phyloP scores from a whole-genome alignment of 495 filamentous ascomycete genomes.

The Xylaria sp. region DNA sequence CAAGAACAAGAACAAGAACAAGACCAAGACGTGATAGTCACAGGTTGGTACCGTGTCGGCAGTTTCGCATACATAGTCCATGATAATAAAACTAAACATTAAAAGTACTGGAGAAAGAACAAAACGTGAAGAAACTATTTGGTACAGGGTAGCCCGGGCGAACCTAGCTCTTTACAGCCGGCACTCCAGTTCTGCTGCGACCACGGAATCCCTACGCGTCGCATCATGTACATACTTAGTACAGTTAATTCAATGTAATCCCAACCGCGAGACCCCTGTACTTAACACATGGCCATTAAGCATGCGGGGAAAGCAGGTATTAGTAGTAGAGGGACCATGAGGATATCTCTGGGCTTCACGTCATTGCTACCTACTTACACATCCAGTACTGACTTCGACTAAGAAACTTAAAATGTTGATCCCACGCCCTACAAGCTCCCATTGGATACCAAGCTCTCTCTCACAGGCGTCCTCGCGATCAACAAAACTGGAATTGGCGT shows the following conservation, averaged over 20 bases:
- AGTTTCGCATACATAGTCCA: too few relatives aligned
- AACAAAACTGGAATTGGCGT: not conserved
- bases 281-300: conserved; percentile 2
- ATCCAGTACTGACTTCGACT: not conserved
- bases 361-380: not conserved
- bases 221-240: not conserved
- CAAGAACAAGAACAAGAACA: too few relatives aligned
- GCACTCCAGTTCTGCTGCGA: not conserved
- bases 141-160: not conserved
- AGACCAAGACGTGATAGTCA: too few relatives aligned
- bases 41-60: too few relatives aligned
- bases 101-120: too few relatives aligned
- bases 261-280: not conserved
- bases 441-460: too few relatives aligned
- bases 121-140: conserved; percentile 6
- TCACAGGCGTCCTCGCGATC: too few relatives aligned
- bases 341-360: too few relatives aligned
- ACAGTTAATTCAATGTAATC: too few relatives aligned
- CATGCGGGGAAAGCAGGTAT: conserved; percentile 16
- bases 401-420: not conserved
- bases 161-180: conserved; percentile 2
- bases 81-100: too few relatives aligned
- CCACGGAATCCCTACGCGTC: conserved; percentile 11
- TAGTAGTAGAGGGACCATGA: too few relatives aligned
- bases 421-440: not conserved